Evolutionary conservation across 2,329 filamentous ascomycete species (phyloP).

Genomic region (Aspergillus intermedius): DNA sequence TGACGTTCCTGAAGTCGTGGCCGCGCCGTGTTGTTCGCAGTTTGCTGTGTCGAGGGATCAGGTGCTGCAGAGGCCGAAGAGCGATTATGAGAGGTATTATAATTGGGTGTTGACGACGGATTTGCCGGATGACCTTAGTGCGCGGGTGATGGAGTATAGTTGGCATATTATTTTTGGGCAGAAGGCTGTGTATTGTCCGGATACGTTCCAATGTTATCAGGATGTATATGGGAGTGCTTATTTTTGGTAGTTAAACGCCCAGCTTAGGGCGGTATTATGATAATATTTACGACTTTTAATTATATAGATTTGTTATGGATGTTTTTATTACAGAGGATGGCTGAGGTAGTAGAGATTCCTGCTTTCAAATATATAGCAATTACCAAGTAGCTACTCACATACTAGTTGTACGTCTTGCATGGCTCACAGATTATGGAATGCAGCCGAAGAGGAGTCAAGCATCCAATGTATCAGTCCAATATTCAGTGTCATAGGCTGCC

Average conservation of each 20-base stretch:
- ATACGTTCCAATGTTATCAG: constrained; percentile 55
- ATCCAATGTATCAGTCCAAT: too few relatives aligned
- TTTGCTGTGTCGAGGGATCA: constrained; percentile 54
- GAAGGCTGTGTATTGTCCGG: constrained; percentile 47
- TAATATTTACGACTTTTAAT: not conserved
- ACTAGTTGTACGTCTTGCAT: too few relatives aligned
- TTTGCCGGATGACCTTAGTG: constrained; percentile 50
- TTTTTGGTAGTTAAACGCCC: constrained; percentile 12
- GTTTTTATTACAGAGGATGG: too few relatives aligned
- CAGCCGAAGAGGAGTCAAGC: too few relatives aligned
- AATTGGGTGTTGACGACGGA: constrained; percentile 53
- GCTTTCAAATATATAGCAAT: too few relatives aligned
- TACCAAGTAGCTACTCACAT: too few relatives aligned
- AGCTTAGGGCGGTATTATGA: not conserved
- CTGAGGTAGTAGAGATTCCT: too few relatives aligned
- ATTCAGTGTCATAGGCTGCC: too few relatives aligned
- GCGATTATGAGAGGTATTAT: constrained; percentile 50
- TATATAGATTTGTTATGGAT: too few relatives aligned
- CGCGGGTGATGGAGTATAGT: constrained; percentile 56
- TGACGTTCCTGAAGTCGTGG: constrained; percentile 45
- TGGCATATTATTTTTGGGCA: constrained; percentile 54
- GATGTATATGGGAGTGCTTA: constrained; percentile 47
- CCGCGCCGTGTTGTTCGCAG: constrained; percentile 57
- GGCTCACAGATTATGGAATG: too few relatives aligned
- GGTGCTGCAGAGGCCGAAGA: constrained; percentile 43